These are phyloP conservation scores for Fusarium austroafricanum DNA, from an alignment of 2,329 filamentous ascomycete species.

Conservation along the genomic window DNA sequence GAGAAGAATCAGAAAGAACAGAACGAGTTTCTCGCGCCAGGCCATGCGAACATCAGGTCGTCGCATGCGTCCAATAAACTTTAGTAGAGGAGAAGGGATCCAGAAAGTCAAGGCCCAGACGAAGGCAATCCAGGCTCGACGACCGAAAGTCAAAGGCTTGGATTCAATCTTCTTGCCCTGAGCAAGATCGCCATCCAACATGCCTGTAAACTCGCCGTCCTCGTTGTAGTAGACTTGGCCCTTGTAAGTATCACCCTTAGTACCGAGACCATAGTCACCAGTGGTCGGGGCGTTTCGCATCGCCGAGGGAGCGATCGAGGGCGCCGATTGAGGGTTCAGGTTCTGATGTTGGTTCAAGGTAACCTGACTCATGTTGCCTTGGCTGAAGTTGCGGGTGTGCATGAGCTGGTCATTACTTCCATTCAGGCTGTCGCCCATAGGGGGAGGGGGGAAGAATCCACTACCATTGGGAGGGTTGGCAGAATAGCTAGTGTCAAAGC, in stretches of 20 bases:
- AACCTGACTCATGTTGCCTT: conserved; percentile 67
- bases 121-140: conserved; percentile 82
- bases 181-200: conserved; percentile 81
- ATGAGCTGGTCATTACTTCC: conserved; percentile 80
- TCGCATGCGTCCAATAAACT: conserved; percentile 92
- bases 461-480: conserved; percentile 71
- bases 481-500: conserved; percentile 79
- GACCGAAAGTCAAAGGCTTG: conserved; percentile 68
- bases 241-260: conserved; percentile 83
- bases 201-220: conserved; percentile 74
- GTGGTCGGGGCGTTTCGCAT: conserved; percentile 65
- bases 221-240: conserved; percentile 79
- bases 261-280: conserved; percentile 91
- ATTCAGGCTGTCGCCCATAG: conserved; percentile 70
- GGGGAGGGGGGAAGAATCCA: conserved; percentile 76
- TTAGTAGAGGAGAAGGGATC: conserved; percentile 88
- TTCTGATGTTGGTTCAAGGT: conserved; percentile 57
- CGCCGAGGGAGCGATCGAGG: conserved; percentile 71
- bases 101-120: conserved; percentile 93
- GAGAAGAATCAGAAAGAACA: conserved; percentile 83
- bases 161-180: conserved; percentile 82
- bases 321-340: conserved; percentile 55
- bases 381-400: conserved; percentile 67
- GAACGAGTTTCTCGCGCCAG: conserved; percentile 93
- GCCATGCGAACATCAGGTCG: conserved; percentile 96